These are phyloP conservation scores for Pachysolen tannophilus DNA, from an alignment of 805 yeast species.

Conservation along the genomic window DNA sequence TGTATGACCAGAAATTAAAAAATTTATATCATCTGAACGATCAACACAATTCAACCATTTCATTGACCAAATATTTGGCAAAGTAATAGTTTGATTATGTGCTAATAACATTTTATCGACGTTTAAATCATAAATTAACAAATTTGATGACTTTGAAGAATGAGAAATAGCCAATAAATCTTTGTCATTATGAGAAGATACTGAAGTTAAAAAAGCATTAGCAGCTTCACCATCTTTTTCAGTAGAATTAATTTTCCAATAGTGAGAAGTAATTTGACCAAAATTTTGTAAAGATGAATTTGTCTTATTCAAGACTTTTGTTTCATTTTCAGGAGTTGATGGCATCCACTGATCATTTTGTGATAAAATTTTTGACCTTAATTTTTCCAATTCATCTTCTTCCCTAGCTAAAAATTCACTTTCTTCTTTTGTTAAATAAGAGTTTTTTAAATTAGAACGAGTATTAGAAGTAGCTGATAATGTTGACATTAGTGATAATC, in stretches of 20 bases:
- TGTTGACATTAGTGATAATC: too few species aligned
- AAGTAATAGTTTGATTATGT: conserved; percentile 50
- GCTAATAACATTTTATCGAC: conserved; percentile 32
- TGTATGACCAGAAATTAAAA: conserved; percentile 65
- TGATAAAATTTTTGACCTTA: too few species aligned
- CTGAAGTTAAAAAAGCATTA: conserved; percentile 37
- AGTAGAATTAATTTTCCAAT: conserved; percentile 22
- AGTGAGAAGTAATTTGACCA: conserved; percentile 22
- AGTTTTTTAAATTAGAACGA: too few species aligned
- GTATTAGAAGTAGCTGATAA: too few species aligned
- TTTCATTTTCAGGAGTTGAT: background rate
- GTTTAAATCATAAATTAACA: conserved; percentile 43
- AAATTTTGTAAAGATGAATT: conserved; percentile 30
- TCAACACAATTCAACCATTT: conserved; percentile 39
- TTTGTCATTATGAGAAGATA: conserved; percentile 24
- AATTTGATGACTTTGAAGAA: conserved; percentile 34
- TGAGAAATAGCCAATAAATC: conserved; percentile 46
- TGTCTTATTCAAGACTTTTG: conserved; percentile 27
- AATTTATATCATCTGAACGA: conserved; percentile 24
- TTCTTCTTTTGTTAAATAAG: too few species aligned
- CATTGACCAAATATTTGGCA: conserved; percentile 46
- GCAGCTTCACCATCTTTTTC: too few species aligned
- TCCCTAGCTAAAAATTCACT: too few species aligned
- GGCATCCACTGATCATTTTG: too few species aligned
- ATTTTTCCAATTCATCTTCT: too few species aligned